phyloP scores from a whole-genome alignment of 495 filamentous ascomycete genomes.

The Staphylotrichum tortipilum region DNA sequence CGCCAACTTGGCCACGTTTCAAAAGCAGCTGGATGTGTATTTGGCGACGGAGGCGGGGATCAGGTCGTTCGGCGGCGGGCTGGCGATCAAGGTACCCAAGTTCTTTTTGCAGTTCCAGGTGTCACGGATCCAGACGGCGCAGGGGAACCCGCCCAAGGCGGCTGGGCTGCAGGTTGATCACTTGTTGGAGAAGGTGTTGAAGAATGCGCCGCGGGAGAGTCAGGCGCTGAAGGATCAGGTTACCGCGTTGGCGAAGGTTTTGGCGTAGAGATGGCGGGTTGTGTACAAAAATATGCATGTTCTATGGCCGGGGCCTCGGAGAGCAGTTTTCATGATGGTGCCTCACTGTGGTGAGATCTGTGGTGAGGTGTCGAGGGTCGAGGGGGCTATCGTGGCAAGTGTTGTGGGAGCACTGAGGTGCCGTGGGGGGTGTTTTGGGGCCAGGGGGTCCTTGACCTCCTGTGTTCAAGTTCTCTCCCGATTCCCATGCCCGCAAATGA shows the following conservation, averaged over 20 bases:
- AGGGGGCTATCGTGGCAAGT: too few relatives aligned
- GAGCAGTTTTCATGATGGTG: too few relatives aligned
- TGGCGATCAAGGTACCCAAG: conserved; percentile 42
- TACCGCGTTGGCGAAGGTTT: conserved; percentile 22
- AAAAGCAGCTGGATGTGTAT: conserved; percentile 37
- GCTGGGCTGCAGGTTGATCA: conserved; percentile 38
- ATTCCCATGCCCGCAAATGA: too few relatives aligned
- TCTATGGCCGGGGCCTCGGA: too few relatives aligned
- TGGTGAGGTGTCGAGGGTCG: too few relatives aligned
- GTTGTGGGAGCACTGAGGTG: too few relatives aligned
- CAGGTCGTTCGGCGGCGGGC: conserved; percentile 32
- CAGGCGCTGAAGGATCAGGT: conserved; percentile 33
- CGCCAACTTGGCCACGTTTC: conserved; percentile 33
- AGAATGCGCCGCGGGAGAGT: conserved; percentile 34
- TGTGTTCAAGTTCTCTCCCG: too few relatives aligned
- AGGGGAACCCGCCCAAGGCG: conserved; percentile 37
- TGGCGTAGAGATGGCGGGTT: conserved; percentile 18
- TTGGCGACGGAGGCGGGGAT: conserved; percentile 44
- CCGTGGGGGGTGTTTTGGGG: too few relatives aligned
- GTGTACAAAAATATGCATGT: too few relatives aligned
- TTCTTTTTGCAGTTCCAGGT: conserved; percentile 44
- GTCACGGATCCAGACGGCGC: conserved; percentile 40
- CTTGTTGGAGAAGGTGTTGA: conserved; percentile 39
- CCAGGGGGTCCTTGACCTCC: too few relatives aligned
- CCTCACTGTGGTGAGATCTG: too few relatives aligned